Evolutionary conservation across 2,329 filamentous ascomycete species (phyloP), one percentile per base, ranked within the genome.

Genomic region (Xylaria sp.): DNA sequence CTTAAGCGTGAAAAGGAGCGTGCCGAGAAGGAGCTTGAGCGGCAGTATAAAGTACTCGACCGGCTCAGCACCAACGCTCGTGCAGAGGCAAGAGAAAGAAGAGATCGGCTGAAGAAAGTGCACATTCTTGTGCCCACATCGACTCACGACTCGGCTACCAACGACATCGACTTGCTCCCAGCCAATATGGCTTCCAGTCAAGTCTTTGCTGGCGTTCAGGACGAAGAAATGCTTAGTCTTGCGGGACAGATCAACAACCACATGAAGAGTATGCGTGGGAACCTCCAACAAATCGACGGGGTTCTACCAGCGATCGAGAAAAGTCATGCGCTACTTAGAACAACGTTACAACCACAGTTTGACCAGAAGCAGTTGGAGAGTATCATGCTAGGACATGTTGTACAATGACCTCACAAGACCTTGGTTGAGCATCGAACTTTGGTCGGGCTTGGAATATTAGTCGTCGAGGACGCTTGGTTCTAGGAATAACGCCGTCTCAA

Each of bases 1-100:
- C 81, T 93, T 38, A 80, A 81, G 63, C 81, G 83, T 33, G 90
- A 92, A 77, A 85, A 87, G 72, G 83, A 83, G 68, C 83, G 83
- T 72, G 85, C 90, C 64, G 85, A 90, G 79, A 79, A 75, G 38
- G 83, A 85, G 70, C 80, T 92, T 54, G 86, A 88, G 70, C 77
- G 77, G 36, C 89, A 91, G 66, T 87, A 89, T 72, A 81, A 82
- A 60, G 73, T 77, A 26, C 79, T 91, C 68, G 79, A 80, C 56
- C 78, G 79, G 23, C 79, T 92, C 31, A 85, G 89, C 75, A 78
- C 80, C 3, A 89, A 90, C 68, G 88, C 88, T 13, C 84, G 84
- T 68, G 83, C 83, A 2, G 87, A 89, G 77, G 82, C 83, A 31
- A 79, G 81, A 49, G 81, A 83, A 71, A 84, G 87, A 79, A 84